Evolutionary conservation across 78 protist genomes (phyloP).

Genomic region (slime mould (Dictyostelium discoideum)): DNA sequence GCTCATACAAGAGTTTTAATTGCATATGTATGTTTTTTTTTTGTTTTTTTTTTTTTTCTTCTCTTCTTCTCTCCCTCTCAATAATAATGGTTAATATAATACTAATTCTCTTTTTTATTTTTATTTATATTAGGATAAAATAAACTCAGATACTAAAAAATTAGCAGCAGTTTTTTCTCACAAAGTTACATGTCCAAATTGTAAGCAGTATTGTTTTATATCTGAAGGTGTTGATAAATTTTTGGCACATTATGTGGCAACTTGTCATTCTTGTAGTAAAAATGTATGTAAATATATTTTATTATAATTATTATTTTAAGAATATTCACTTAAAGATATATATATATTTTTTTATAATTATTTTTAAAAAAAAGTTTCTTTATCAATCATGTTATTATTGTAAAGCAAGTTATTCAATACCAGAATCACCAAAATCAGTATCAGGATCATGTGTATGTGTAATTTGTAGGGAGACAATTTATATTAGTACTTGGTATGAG

Average conservation of each 20-base stretch:
- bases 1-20: neutral
- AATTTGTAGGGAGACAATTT: neutral
- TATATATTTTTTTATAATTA: neutral
- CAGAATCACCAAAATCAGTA: neutral
- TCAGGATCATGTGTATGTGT: slow-evolving; percentile 1
- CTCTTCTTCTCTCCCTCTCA: too few species aligned
- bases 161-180: neutral
- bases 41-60: too few species aligned
- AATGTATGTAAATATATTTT: neutral
- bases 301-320: too few species aligned
- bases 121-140: neutral
- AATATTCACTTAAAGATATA: too few species aligned
- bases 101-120: neutral
- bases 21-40: neutral
- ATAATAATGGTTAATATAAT: neutral
- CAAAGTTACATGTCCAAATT: neutral
- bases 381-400: neutral
- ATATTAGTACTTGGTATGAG: neutral
- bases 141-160: neutral
- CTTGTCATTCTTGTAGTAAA: neutral
- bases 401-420: neutral
- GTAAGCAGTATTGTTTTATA: neutral
- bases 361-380: neutral
- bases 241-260: neutral
- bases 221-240: neutral